Evolutionary conservation across 2,329 filamentous ascomycete species (phyloP).

Genomic region (Paramyrothecium sp.): DNA sequence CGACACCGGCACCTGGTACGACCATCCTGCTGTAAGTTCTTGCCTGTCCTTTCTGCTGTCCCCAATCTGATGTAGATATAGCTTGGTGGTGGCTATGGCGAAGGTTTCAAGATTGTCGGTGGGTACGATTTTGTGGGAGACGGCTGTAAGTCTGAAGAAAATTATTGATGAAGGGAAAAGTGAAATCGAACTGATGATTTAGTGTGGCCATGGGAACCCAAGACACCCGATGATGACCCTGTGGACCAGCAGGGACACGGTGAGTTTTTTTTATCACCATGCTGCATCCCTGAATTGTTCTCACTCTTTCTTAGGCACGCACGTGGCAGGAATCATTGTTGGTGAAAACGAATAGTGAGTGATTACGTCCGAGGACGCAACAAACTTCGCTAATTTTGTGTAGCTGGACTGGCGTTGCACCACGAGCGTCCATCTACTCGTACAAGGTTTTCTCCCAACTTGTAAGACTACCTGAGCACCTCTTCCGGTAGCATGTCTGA

Average conservation of each 20-base stretch:
- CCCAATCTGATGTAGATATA: neutral
- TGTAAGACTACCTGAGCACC: neutral
- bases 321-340: conserved; percentile 28
- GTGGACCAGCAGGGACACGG: conserved; percentile 21
- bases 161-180: no score
- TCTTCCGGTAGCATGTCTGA: no score
- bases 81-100: conserved; percentile 19
- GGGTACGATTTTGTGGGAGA: conserved; percentile 20
- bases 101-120: conserved; percentile 18
- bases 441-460: conserved; percentile 23
- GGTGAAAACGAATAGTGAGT: conserved; percentile 9
- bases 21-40: conserved; percentile 11
- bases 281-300: neutral
- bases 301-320: conserved; percentile 9
- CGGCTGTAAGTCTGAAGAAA: neutral
- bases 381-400: neutral
- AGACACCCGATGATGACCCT: conserved; percentile 21
- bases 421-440: conserved; percentile 19
- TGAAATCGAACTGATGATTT: neutral
- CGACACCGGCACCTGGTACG: conserved; percentile 22
- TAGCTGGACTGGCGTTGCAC: conserved; percentile 22
- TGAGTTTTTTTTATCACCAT: neutral
- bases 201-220: neutral
- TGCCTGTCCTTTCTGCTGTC: neutral
- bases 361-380: neutral